Evolutionary conservation across 495 filamentous ascomycete genomes (phyloP), one percentile per base, ranked within the genome.

Genomic region (Acidomyces sp.): DNA sequence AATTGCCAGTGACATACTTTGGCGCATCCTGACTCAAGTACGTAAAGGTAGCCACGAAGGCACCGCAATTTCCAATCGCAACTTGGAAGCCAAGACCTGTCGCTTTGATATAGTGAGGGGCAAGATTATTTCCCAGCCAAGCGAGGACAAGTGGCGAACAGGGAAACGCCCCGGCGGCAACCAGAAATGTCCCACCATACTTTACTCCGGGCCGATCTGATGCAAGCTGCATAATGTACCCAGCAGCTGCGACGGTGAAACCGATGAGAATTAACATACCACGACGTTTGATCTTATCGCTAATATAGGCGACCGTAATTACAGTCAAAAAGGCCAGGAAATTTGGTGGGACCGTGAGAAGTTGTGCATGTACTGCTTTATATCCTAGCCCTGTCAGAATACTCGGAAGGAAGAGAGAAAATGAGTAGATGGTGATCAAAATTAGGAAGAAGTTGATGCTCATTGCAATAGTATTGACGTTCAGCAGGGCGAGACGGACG

Each of bases 21-120:
- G 68, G 64, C 57, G 62, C 57, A 52, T 71, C 67, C 42, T 56
- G 44, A 18, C 51, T 39, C 13, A 70, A 41, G 44, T 69, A 72
- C 7, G 64, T 67, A 38, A 68, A 71, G 0, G 66, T 70, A 0
- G 64, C 65, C 31, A 72, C 64, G 45, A 74, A 70, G 5, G 66
- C 67, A 4, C 65, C 57, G 49, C 62, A 63, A 43, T 71, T 72
- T 1, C 62, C 65, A 37, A 66, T 56, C 31, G 58, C 57, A 29
- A 67, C 58, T 34, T 63, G 59, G 30, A 67, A 58, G 0, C 62
- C 67, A 6, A 60, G 53, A 2, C 66, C 67, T 5, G 65, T 69
- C 6, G 66, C 66, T 37, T 65, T 58, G 17, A 66, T 60, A 41
- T 68, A 69, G 41, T 72, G 66, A 3, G 65, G 63, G 7, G 67